Base-by-base conservation (phyloP, 768 basidiomycete species). In the Dentipellis sp. region DNA sequence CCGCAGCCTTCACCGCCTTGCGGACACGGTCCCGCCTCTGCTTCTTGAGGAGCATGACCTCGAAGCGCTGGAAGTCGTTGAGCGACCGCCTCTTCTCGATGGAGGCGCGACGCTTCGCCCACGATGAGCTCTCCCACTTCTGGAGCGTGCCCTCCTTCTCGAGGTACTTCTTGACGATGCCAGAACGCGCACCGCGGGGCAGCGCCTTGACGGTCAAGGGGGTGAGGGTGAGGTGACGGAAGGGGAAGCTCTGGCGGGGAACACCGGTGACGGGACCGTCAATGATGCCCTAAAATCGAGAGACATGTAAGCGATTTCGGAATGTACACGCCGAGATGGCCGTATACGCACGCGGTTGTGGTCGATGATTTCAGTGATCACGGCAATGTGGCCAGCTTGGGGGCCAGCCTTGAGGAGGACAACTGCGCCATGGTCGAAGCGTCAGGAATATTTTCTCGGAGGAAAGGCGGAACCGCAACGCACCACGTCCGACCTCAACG, bases 281-380 rank as follows among this genome's bases (percentile, higher is more conserved):
- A 67, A 98, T 83, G 69, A 99, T 83, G 36, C 94, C 95, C 95
- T 98, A 66, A 0, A 53, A 17, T 34, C 49, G 9, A 21, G 37
- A 17, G 19, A 50, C 49, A 21, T 17, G 40, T 16, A 52, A 37
- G 52, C 19, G 17, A 36, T 42, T 38, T 29, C 29, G 35, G 19
- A 2, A 46, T 11, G 42, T 4, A 40, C 16, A 21, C 8, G 14
- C 5, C 29, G 29, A 35, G 34, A 12, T n/a, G 4, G 17, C 29
- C 16, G 11, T 10, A 10, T 17, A 71, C 88, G 59, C 69, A 97
- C 95, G 70, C 94, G 84, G 79, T 94, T 95, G 81, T 98, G 95
- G 83, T 98, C 97, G 62, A 98, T 94, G 73, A 98, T 94, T 74
- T 98, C 94, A 52, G 84, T 86, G 71, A 99, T 94, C 61, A 93